A percentile compares a stretch with the other conserved stretches of the same genome.
These are phyloP conservation scores for Blumeria graminis DNA, from an alignment of 2,329 filamentous ascomycete species.

Conservation along the genomic window DNA sequence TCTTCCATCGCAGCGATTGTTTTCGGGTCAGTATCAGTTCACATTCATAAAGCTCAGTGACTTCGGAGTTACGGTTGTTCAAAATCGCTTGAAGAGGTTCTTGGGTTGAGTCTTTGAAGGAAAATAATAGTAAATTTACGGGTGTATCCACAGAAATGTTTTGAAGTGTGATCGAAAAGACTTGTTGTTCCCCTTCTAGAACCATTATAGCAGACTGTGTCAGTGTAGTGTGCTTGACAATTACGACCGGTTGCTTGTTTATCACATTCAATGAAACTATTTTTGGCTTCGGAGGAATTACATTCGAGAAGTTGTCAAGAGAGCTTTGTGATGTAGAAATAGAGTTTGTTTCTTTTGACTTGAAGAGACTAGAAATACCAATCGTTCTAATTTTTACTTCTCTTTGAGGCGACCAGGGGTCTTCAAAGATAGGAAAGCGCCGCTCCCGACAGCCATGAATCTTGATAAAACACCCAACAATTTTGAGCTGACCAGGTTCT, in stretches of 20 bases:
- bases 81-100: constrained; percentile 51
- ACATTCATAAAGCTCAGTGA: constrained; percentile 64
- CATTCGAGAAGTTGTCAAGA: constrained; percentile 18
- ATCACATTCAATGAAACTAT: constrained; percentile 50
- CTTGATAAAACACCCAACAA: constrained; percentile 58
- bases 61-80: constrained; percentile 49
- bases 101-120: constrained; percentile 74
- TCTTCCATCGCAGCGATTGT: constrained; percentile 37
- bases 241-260: constrained; percentile 49
- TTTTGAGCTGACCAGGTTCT: constrained; percentile 39
- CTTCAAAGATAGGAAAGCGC: constrained; percentile 60
- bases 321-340: constrained; percentile 15
- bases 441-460: constrained; percentile 62
- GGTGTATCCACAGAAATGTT: constrained; percentile 49
- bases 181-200: constrained; percentile 63
- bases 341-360: constrained; percentile 11
- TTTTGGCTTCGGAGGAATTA: constrained; percentile 22
- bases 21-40: constrained; percentile 56
- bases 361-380: constrained; percentile 28
- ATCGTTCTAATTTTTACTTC: constrained; percentile 55
- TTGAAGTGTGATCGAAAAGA: constrained; percentile 55
- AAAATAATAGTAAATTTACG: constrained; percentile 67
- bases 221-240: constrained; percentile 52
- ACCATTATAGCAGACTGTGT: constrained; percentile 78
- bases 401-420: constrained; percentile 47